Base-by-base conservation (phyloP, 2,329 filamentous ascomycete species). In the Phoma herbarum region DNA sequence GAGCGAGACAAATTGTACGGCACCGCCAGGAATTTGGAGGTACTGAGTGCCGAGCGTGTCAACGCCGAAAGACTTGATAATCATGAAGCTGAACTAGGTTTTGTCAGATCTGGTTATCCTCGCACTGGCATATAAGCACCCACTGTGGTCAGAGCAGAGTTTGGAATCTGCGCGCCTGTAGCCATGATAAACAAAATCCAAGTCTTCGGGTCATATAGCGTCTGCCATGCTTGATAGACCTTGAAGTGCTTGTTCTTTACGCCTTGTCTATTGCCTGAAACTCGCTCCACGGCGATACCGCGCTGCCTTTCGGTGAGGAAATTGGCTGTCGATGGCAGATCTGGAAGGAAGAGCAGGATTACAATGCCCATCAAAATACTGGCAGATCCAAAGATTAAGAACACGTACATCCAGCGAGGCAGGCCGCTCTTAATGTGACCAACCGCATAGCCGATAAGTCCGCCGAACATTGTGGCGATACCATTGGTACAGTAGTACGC, bases 1-100 rank as follows among this genome's bases (percentile, higher is more conserved):
- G 52, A 80, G 70, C 0, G 77, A 68, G 2, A 79, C 54, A 14
- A 80, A 74, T 28, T 79, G 76, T 4, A 79, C 69, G 3, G 77
- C 78, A 20, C 84, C 85, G 16, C 84, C 85, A 0, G 85, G 85
- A 52, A 88, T 88, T 61, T 87, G 84, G 10, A 88, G 81, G 58
- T 86, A 85, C 59, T 86, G 84, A 86, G 95, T 48, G 95, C 95
- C 2, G 90, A 98, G 77, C 85, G 93, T 44, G 88, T 98, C 79
- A 96, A 98, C 67, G 91, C 91, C 20, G 91, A 98, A 78, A 90
- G 80, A 80, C n/a, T 74, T 73, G 51, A 84, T 78, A 51, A 84
- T 81, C 18, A 83, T 75, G 11, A 79, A 81, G 1, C 77, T 79
- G 62, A 84, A 83, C 70, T 79, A 52, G 18, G 22, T 2, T 14